A percentile compares a stretch with the other conserved stretches of the same genome.
These are phyloP conservation scores for Phyllosticta capitalensis DNA, from an alignment of 2,329 filamentous ascomycete species.

Conservation along the genomic window DNA sequence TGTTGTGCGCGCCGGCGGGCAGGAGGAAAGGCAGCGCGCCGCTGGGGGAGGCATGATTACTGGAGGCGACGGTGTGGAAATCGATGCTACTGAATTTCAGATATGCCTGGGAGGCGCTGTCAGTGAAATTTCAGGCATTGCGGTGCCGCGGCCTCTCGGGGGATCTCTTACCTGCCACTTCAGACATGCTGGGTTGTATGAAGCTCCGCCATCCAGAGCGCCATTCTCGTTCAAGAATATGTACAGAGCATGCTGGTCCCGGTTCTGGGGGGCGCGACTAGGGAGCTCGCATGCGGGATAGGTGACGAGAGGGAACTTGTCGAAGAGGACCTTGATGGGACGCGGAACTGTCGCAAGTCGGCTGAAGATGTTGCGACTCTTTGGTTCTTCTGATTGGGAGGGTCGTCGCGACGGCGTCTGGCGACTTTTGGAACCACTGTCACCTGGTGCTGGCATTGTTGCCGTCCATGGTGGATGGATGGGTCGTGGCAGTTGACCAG, in stretches of 20 bases:
- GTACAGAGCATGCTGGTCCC: constrained; percentile 54
- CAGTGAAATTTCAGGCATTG: background rate
- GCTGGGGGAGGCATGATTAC: constrained; percentile 85
- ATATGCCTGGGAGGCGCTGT: constrained; percentile 56
- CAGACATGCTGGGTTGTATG: constrained; percentile 85
- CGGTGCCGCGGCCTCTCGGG: background rate
- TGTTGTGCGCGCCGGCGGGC: constrained; percentile 31
- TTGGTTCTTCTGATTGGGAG: background rate
- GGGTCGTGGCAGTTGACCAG: background rate
- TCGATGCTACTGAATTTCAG: constrained; percentile 65
- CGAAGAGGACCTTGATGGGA: constrained; percentile 74
- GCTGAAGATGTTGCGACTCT: constrained; percentile 12
- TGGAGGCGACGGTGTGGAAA: constrained; percentile 61
- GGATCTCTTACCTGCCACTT: constrained; percentile 72
- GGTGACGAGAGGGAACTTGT: constrained; percentile 67
- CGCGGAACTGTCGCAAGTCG: constrained; percentile 49
- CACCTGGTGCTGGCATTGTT: background rate
- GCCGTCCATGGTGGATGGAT: background rate
- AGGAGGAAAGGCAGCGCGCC: constrained; percentile 84
- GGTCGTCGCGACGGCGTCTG: background rate
- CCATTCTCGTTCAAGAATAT: constrained; percentile 64
- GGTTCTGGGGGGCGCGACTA: constrained; percentile 42
- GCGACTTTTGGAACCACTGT: background rate
- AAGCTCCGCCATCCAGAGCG: constrained; percentile 53
- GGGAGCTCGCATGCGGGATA: constrained; percentile 71